A percentile compares a stretch with the other conserved stretches of the same genome.
phyloP scores from a whole-genome alignment of 306 rosid genomes.

The Prunus mume region DNA sequence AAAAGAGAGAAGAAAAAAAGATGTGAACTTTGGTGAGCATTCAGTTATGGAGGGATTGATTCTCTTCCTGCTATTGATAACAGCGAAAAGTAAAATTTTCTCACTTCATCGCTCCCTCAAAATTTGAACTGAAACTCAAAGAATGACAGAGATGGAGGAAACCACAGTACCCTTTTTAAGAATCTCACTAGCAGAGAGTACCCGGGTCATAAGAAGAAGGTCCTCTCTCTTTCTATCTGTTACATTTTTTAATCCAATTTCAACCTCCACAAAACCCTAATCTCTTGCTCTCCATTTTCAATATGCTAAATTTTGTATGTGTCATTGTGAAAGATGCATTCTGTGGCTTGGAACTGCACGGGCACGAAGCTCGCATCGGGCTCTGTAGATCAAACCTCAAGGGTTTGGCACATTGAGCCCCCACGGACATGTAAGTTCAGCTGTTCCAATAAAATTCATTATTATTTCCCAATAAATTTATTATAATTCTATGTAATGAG shows the following conservation, averaged over 20 bases:
- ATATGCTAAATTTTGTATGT: not conserved
- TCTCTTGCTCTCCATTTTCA: not conserved
- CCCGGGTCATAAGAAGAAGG: conserved; percentile 95
- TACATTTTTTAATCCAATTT: not conserved
- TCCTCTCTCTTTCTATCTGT: conserved; percentile 15
- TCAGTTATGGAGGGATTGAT: not conserved
- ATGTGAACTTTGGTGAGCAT: not conserved
- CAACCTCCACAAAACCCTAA: conserved; percentile 5
- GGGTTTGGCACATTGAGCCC: conserved; percentile 90
- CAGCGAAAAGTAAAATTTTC: not conserved
- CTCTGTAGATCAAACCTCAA: conserved; percentile 96
- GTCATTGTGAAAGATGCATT: conserved; percentile 58
- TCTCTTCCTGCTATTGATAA: not conserved
- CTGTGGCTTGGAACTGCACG: conserved; percentile 90
- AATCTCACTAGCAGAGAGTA: conserved; percentile 89
- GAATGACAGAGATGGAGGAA: conserved; percentile 49
- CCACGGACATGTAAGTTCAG: conserved; percentile 66
- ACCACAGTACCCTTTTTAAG: conserved; percentile 49
- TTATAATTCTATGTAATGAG: not conserved
- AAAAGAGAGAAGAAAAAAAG: too few relatives aligned
- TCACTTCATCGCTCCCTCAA: not conserved
- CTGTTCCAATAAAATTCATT: not conserved
- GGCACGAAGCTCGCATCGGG: conserved; percentile 97
- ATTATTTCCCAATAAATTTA: not conserved
- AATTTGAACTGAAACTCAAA: not conserved